Base-by-base conservation (phyloP, 129 eudicot genomes). In the Flaveria robusta region DNA sequence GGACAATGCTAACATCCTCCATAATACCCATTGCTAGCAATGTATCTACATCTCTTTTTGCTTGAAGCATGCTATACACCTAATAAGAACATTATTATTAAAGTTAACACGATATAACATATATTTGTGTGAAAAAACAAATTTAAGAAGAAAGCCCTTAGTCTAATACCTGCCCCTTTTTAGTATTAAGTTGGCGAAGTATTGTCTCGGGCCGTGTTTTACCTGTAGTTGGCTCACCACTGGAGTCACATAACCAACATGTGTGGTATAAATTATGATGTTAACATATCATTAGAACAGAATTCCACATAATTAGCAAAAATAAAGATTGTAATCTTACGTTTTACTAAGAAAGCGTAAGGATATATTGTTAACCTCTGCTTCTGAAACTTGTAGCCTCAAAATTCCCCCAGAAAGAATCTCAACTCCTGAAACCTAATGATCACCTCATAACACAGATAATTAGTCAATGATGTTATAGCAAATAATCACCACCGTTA, bases 31-130 rank as follows among this genome's bases (percentile, higher is more conserved):
- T 95, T 34, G 97, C 91, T 77, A 95, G 68, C 83, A 95, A 91
- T n/a, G 97, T 95, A 65, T 95, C 99, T n/a, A 89, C 97, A 82
- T 95, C 99, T 83, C 97, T 82, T 86, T 89, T 95, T 45, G 96
- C 99, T 85, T 95, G 99, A 87, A 89, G 88, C 93, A 95, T 89
- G 75, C 97, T 95, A 81, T 95, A 95, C 20, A 95, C 99, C 99
- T 91, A 65, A 54, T 75, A 60, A 68, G 24, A 77, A 13, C 52
- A 70, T 60, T 60, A 60, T 1, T 41, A 27, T 66, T 49, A 31
- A 72, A 54, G 51, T 34, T 65, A 42, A 10, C 51, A 45, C 10
- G 12, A 6, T n/a, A 3, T 49, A 63, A 29, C 20, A 51, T 79
- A 51, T 14, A 18, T 29, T 13, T n/a, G 69, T 18, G 46, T 24